phyloP scores from a whole-genome alignment of 176 grass and related monocot genomes.

The maize (Zea mays) region Zm-B73-REFERENCE-NAM-5.0 NC_050099.1:31141501-31142000 shows the following conservation, averaged over 20 bases:
- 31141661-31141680: constrained; percentile 14
- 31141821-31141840: constrained; percentile 85
- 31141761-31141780: constrained; percentile 74
- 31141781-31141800: constrained; percentile 87
- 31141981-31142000: constrained; percentile 1
- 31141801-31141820: constrained; percentile 65
- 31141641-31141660: background rate
- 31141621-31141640: background rate
- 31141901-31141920: constrained; percentile 93
- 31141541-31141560: constrained; percentile 11
- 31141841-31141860: constrained; percentile 98
- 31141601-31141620: background rate
- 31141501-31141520: constrained; percentile 12
- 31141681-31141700: constrained; percentile 55
- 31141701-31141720: constrained; percentile 75
- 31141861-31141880: constrained; percentile 85
- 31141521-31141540: constrained; percentile 4
- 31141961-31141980: constrained; percentile 28
- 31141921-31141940: constrained; percentile 54
- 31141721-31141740: constrained; percentile 68
- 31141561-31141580: too few relatives aligned
- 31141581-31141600: too few relatives aligned
- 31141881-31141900: constrained; percentile 97
- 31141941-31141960: constrained; percentile 27
- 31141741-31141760: constrained; percentile 70